Percentiles rank a stretch among this genome's conserved stretches.
These are phyloP conservation scores for Coniosporium apollinis DNA, from an alignment of 495 filamentous ascomycete genomes.

Conservation along the genomic window DNA sequence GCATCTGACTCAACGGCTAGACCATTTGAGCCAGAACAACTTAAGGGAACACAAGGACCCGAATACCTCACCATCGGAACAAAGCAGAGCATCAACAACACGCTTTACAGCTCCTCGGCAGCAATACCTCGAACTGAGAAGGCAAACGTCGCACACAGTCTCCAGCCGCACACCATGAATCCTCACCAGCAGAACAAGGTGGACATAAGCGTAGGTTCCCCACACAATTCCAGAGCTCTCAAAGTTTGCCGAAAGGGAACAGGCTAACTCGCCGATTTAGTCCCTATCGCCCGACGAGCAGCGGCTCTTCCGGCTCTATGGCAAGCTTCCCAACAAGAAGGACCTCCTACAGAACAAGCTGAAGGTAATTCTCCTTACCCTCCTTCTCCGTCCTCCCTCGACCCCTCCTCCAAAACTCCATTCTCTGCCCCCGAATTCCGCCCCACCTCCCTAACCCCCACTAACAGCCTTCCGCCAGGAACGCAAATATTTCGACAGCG, in stretches of 20 bases:
- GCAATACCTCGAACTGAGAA: background rate
- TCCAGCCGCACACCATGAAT: conserved; percentile 70
- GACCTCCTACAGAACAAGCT: conserved; percentile 96
- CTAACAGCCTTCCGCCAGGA: conserved; percentile 49
- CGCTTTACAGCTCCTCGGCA: no score
- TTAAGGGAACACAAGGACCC: no score
- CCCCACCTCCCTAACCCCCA: conserved; percentile 6
- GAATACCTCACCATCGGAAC: no score
- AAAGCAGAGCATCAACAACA: no score
- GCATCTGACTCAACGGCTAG: no score
- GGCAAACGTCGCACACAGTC: no score
- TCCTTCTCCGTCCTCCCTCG: background rate
- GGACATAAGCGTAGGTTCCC: conserved; percentile 66
- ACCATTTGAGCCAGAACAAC: no score
- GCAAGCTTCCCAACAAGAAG: conserved; percentile 88
- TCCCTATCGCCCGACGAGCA: conserved; percentile 82
- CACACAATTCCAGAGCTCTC: background rate
- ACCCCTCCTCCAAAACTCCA: no score
- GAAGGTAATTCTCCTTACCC: conserved; percentile 35
- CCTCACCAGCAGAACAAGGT: conserved; percentile 95
- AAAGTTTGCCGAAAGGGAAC: background rate
- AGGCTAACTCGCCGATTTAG: conserved; percentile 28
- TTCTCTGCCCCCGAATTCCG: background rate
- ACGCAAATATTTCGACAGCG: conserved; percentile 97
- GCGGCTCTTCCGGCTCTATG: conserved; percentile 87